Conservation (phyloP, 805 yeast species). For the Kazachstania kunashirensis region DNA sequence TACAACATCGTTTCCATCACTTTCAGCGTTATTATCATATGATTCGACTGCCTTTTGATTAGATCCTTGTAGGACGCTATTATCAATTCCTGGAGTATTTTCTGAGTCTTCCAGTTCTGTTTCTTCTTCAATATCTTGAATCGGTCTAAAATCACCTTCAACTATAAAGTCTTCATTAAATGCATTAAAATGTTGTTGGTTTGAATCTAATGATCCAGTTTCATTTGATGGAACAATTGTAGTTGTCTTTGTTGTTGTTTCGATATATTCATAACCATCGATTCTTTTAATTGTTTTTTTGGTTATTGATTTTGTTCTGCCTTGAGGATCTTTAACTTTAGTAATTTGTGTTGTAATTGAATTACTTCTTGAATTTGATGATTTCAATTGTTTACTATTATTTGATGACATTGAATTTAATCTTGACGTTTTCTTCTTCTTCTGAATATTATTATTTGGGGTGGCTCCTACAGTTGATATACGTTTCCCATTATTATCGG, state of each 20-base stretch:
- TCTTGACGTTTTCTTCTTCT: constrained; percentile 5
- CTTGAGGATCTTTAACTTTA: constrained; percentile 39
- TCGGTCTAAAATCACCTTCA: constrained; percentile 10
- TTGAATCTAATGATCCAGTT: not conserved
- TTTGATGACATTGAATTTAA: constrained; percentile 20
- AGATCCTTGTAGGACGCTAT: too few relatives aligned
- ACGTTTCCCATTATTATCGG: not conserved
- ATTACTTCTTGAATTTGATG: constrained; percentile 18
- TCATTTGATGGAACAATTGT: constrained; percentile 7
- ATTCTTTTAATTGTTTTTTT: constrained; percentile 41
- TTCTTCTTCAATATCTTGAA: constrained; percentile 5
- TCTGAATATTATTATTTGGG: not conserved
- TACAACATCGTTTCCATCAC: too few relatives aligned
- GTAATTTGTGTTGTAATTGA: constrained; percentile 40
- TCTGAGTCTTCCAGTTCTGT: constrained; percentile 2
- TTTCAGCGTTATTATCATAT: too few relatives aligned
- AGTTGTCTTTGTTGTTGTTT: constrained; percentile 37
- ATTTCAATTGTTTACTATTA: not conserved
- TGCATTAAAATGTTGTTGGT: constrained; percentile 24
- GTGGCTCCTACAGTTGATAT: constrained; percentile 4
- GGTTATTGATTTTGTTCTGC: constrained; percentile 47
- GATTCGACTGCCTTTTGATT: too few relatives aligned
- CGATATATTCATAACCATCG: constrained; percentile 41
- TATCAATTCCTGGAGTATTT: constrained; percentile 1
- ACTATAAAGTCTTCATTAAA: constrained; percentile 21